Base-by-base conservation (phyloP, 2,329 filamentous ascomycete genomes). In the Uncinocarpus reesii region DNA sequence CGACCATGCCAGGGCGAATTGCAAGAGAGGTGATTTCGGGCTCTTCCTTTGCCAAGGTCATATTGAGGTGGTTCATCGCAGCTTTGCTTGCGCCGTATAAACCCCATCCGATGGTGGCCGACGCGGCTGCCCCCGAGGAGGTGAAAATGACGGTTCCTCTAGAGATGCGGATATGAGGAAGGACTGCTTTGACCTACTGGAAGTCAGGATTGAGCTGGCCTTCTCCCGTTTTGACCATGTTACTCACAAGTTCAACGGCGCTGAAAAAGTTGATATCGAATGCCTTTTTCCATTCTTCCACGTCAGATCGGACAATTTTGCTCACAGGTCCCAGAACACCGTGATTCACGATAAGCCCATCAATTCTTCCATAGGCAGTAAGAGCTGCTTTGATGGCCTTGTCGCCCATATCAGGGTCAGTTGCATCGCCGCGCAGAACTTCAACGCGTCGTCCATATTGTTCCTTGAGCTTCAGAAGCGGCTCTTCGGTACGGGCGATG, bases 181-280 rank as follows among this genome's bases (percentile, higher is more conserved):
- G 72, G 1, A 80, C 78, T 15, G 83, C 79, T 68, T 86, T 79
- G 50, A 82, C 74, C 85, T 89, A 52, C 18, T 34, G 21, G 23
- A 46, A 28, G 20, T 45, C 42, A 24, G 47, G 24, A 38, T 13
- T 15, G 20, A 16, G 2, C 23, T 29, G 11, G 24, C 5, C 7
- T 35, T 10, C 21, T 31, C 18, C 24, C 49, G 58, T 60, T 5
- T 63, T 3, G 18, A 34, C 5, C 20, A 41, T 32, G 7, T n/a
- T 28, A 64, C 78, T 60, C 70, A 93, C 86, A 65, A 95, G 72
- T 28, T 80, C 81, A 37, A 95, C 71, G 23, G 80, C 80, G 56
- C 86, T 90, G 63, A 95, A 88, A 57, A 96, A 80, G 63, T 96
- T 96, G 53, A 87, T 72, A 57, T 94, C 82, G 65, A 87, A 95